Percentiles rank a stretch among this genome's conserved stretches.
These are phyloP conservation scores for Schizonepeta tenuifolia DNA, from an alignment of 257 asterid genomes.

Conservation along the genomic window DNA sequence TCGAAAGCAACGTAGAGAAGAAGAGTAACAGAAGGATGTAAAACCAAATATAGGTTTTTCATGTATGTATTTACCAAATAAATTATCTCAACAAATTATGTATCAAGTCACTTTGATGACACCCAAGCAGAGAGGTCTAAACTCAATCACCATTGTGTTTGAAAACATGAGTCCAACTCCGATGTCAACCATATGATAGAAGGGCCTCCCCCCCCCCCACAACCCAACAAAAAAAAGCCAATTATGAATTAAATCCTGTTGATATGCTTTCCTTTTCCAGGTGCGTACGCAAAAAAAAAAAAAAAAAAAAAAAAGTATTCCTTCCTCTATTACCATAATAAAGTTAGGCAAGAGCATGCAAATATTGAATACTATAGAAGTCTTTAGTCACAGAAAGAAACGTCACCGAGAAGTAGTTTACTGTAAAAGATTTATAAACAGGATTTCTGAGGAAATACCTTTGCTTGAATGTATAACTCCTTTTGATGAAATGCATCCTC, in stretches of 20 bases:
- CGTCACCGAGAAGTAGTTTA: slow-evolving; percentile 10
- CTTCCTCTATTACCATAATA: neutral
- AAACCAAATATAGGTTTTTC: slow-evolving; percentile 19
- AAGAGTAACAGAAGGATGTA: slow-evolving; percentile 1
- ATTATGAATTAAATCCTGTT: too few relatives aligned
- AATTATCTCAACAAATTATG: slow-evolving; percentile 16
- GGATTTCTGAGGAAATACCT: slow-evolving; percentile 54
- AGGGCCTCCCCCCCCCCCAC: neutral
- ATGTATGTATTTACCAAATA: slow-evolving; percentile 4
- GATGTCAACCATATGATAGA: slow-evolving; percentile 4
- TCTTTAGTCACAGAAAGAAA: neutral
- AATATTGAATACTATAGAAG: neutral
- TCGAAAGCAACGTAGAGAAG: slow-evolving; percentile 7
- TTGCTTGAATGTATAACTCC: slow-evolving; percentile 86
- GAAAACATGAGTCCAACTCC: neutral
- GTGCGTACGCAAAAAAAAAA: neutral
- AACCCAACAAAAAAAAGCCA: neutral
- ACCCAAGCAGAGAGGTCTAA: slow-evolving; percentile 1
- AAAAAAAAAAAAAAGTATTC: neutral
- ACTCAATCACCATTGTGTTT: neutral
- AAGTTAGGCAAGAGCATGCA: slow-evolving; percentile 6
- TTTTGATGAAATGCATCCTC: slow-evolving; percentile 59
- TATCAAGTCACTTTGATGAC: neutral
- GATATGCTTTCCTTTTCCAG: neutral
- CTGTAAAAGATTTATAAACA: slow-evolving; percentile 22